Base-by-base conservation (phyloP, 225 moss, liverwort and hornwort species). In the Lunularia cruciata region DNA sequence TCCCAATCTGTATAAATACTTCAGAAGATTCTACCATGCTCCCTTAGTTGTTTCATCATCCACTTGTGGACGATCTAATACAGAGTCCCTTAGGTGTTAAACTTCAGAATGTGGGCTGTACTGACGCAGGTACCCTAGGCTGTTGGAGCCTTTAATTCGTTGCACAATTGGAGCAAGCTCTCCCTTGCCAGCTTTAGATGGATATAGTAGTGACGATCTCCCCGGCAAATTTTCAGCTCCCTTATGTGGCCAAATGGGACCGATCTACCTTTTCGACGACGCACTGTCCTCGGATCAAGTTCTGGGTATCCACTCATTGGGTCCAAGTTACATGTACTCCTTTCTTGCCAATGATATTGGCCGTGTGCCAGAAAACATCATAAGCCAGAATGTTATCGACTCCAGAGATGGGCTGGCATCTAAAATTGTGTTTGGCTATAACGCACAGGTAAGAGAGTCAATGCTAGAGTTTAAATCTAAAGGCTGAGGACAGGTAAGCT, bases 391-490 rank as follows among this genome's bases (percentile, higher is more conserved):
- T 83, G 83, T 90, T 8, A 86, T 88, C 27, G 86, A 86, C 58
- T 83, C 88, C n/a, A 88, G 86, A 53, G 90, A 90, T 19, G 88
- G 86, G 5, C 71, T 90, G 60, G 88, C 86, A 39, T 88, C 86
- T 63, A 86, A 84, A 71, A 88, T 90, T 77, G 73, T 90, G 18
- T 88, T 90, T 77, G 90, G 88, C 48, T 90, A 87, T 69, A 90
- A 90, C 76, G 90, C 90, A 20, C 88, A 90, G 79, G 90, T 90
- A 72, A 66, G n/a, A n/a, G n/a, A n/a, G n/a, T n/a, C n/a, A n/a
- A n/a, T n/a, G n/a, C n/a, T n/a, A n/a, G n/a, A n/a, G n/a, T n/a
- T n/a, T n/a, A n/a, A n/a, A n/a, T n/a, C n/a, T n/a, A n/a, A n/a
- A n/a, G n/a, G n/a, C n/a, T n/a, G n/a, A n/a, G n/a, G n/a, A n/a